phyloP scores from a whole-genome alignment of 352 stramenopile species.

The Phytopythium litorale region DNA sequence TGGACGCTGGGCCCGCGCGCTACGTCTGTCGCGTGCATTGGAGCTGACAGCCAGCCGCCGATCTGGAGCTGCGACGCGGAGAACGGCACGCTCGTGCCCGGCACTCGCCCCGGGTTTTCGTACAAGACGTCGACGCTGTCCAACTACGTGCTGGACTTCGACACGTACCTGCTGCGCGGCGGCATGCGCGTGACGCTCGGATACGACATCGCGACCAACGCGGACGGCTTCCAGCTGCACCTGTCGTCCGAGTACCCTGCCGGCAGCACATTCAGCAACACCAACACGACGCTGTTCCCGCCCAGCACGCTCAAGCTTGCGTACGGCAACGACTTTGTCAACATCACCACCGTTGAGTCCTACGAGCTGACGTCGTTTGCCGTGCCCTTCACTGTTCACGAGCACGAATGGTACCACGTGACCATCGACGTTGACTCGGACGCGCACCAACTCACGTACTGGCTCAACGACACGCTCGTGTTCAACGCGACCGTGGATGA shows the following conservation, averaged over 20 bases:
- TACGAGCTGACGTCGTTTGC: constrained; percentile 21
- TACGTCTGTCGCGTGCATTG: constrained; percentile 19
- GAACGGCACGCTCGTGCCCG: constrained; percentile 26
- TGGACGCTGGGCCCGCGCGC: constrained; percentile 21
- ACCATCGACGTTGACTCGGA: constrained; percentile 67
- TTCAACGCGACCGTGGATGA: constrained; percentile 21
- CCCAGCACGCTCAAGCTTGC: constrained; percentile 21
- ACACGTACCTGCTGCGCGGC: constrained; percentile 20
- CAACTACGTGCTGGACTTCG: constrained; percentile 22
- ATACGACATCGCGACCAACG: constrained; percentile 20
- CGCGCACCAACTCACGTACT: constrained; percentile 26
- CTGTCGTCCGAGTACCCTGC: constrained; percentile 25
- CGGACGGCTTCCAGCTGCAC: constrained; percentile 28
- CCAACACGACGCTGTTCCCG: constrained; percentile 24
- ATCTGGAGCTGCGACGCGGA: constrained; percentile 21
- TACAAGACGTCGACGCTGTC: constrained; percentile 24
- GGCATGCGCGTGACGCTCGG: constrained; percentile 17
- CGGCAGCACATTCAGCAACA: constrained; percentile 20
- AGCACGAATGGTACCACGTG: constrained; percentile 54
- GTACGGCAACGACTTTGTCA: constrained; percentile 25
- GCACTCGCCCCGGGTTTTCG: constrained; percentile 20
- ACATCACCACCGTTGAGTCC: constrained; percentile 20
- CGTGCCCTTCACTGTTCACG: constrained; percentile 68
- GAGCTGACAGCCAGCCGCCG: constrained; percentile 17
- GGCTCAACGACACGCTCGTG: constrained; percentile 17